A percentile compares a stretch with the other conserved stretches of the same genome.
Conservation (phyloP, 805 yeast species). For the Cyberlindnera galapagoensis region DNA sequence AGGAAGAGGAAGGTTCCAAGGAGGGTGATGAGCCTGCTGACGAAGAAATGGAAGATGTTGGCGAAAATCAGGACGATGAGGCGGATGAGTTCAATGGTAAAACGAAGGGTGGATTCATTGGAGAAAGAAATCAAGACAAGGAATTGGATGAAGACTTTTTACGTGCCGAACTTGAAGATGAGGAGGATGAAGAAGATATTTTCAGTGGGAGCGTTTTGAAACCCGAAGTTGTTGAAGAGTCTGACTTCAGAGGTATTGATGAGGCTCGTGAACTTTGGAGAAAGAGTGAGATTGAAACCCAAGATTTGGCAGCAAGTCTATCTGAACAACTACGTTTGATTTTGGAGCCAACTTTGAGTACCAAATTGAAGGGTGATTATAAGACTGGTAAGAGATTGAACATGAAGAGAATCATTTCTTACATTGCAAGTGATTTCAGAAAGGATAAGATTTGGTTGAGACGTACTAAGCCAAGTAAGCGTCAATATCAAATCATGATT, state of each 20-base stretch:
- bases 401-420: slow-evolving; percentile 96
- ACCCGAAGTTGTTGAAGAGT: slow-evolving; percentile 19
- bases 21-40: slow-evolving; percentile 24
- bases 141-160: slow-evolving; percentile 30
- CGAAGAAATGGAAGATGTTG: slow-evolving; percentile 23
- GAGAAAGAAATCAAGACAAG: slow-evolving; percentile 33
- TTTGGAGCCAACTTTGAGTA: slow-evolving; percentile 93
- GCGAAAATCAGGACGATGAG: slow-evolving; percentile 25
- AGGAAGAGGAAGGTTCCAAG: slow-evolving; percentile 27
- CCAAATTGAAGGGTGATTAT: slow-evolving; percentile 91
- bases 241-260: slow-evolving; percentile 44
- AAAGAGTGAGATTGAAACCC: slow-evolving; percentile 75
- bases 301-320: slow-evolving; percentile 77
- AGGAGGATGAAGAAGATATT: slow-evolving; percentile 18
- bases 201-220: slow-evolving; percentile 17
- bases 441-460: slow-evolving; percentile 98
- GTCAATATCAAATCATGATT: slow-evolving; percentile 96
- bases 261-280: slow-evolving; percentile 80
- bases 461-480: slow-evolving; percentile 93
- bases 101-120: slow-evolving; percentile 43
- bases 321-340: slow-evolving; percentile 92
- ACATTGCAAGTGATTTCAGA: slow-evolving; percentile 94
- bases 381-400: slow-evolving; percentile 95
- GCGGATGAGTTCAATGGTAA: slow-evolving; percentile 45
- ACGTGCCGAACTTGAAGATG: slow-evolving; percentile 25